Base-by-base conservation (phyloP, 1,139 yeast genomes). In the Pichia sp. region DNA sequence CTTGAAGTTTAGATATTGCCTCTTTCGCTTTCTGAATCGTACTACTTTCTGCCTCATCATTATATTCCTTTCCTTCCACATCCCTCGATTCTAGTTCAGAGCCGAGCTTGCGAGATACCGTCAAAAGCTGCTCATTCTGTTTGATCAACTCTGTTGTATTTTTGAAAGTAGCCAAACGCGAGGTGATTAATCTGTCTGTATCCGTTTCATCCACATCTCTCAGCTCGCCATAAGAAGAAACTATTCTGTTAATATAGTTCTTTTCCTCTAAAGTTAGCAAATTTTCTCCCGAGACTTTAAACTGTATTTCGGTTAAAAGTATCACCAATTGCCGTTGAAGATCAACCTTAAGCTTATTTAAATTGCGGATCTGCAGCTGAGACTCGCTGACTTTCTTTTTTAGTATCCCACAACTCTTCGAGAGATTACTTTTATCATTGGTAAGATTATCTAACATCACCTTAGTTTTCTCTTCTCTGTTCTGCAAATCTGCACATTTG, bases 301-400 rank as follows among this genome's bases (percentile, higher is more conserved):
- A 74, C 54, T 85, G 80, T 6, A 85, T 75, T 64, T 89, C 92
- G 11, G 86, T 79, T 51, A 92, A 75, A 50, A 90, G 75, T 54
- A 78, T 79, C 61, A 89, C 89, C 16, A 92, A 79, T 67, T 93
- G 98, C 46, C 85, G 80, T 8, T 95, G 88, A 45, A 90, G 73
- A 64, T 92, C 97, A 41, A 77, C 72, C 52, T 85, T 80, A 61
- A 87, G 82, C 59, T 78, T 80, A 55, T 76, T 76, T 65, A 83
- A 68, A 2, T 77, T 70, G 2, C 70, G 69, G 8, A 78, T 70
- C 58, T 80, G 73, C 15, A 64, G 49, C 54, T 72, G 64, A 62
- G 69, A 58, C 67, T 74, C 69, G 62, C 70, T 57, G 50, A 70
- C 54, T 68, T 78, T 65, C 62, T 66, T 64, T 5, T 60, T 60